Base-by-base conservation (phyloP, 2,329 filamentous ascomycete species). In the Chaetomium sp. region DNA sequence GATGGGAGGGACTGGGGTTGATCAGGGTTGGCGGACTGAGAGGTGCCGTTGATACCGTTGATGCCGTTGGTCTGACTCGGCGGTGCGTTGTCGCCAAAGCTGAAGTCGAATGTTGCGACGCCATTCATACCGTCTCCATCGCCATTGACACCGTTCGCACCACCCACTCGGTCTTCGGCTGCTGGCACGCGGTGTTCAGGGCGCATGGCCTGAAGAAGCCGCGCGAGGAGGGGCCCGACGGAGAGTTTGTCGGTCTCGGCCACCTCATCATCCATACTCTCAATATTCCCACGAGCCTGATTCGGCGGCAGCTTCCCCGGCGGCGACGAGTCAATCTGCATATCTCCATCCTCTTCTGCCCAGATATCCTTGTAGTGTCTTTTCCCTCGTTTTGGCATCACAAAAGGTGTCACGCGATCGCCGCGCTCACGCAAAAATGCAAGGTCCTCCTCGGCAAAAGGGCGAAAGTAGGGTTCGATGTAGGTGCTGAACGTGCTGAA, bases 401-500 rank as follows among this genome's bases (percentile, higher is more conserved):
- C 76, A 65, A 96, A 97, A 1, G 92, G 89, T 2, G 80, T 85
- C 27, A 86, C 76, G 40, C 94, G 84, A 70, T 99, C 91, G 55
- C 91, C 90, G 65, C 89, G 82, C 72, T 99, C 94, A 65, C 91
- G 86, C 40, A 99, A 72, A 68, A 96, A 99, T 0, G 89, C 90
- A 46, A 96, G 81, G 67, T 99, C 94, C 68, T 99, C 94, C 68
- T 99, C 94, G 0, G 87, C 89, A 64, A 95, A 87, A 0, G 88
- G 85, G 5, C 92, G 84, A 62, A 96, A 94, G 73, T 89, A 97
- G 0, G 91, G 89, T 61, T 99, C 94, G 53, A 95, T 81, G 68
- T 94, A 96, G 5, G 88, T 85, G n/a, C 88, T 86, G 71, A 99
- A 99, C 1, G 92, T 96, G 55, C 84, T 87, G 62, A 94, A 94